A percentile compares a stretch with the other conserved stretches of the same genome.
These are phyloP conservation scores for Cyclanthera cordifolia DNA, from an alignment of 306 rosid genomes.

Conservation along the genomic window DNA sequence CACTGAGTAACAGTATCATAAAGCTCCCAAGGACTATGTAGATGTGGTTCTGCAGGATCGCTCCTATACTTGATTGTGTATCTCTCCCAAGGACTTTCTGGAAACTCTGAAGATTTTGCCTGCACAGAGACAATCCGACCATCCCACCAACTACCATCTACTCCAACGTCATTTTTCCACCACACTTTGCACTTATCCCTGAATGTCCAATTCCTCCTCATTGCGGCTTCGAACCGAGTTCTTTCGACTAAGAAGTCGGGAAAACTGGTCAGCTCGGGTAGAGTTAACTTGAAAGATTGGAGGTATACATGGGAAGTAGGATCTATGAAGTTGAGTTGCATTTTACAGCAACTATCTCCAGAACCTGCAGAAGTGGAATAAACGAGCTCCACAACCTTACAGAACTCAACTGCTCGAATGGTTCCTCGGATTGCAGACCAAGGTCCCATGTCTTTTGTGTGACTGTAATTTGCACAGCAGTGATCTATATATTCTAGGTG, in stretches of 20 bases:
- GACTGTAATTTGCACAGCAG: slow-evolving; percentile 26
- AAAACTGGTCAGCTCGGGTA: slow-evolving; percentile 78
- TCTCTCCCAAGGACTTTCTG: slow-evolving; percentile 94
- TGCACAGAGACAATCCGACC: slow-evolving; percentile 53
- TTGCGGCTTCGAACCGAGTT: slow-evolving; percentile 63
- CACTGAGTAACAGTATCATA: slow-evolving; percentile 54
- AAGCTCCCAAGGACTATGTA: slow-evolving; percentile 99
- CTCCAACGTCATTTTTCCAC: slow-evolving; percentile 82
- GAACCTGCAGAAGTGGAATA: slow-evolving; percentile 79
- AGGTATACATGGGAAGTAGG: slow-evolving; percentile 44
- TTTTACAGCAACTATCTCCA: slow-evolving; percentile 98
- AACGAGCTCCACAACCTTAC: slow-evolving; percentile 54
- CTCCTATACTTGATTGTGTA: slow-evolving; percentile 58
- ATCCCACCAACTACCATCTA: slow-evolving; percentile 89
- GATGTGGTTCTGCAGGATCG: slow-evolving; percentile 52
- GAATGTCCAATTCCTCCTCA: slow-evolving; percentile 72
- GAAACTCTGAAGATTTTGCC: slow-evolving; percentile 63
- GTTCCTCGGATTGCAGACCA: slow-evolving; percentile 52
- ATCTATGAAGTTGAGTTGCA: slow-evolving; percentile 70
- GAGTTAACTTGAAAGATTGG: slow-evolving; percentile 62
- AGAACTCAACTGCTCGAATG: slow-evolving; percentile 66
- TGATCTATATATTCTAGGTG: slow-evolving; percentile 76
- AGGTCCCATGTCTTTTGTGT: slow-evolving; percentile 55
- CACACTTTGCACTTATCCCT: slow-evolving; percentile 96
- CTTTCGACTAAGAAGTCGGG: slow-evolving; percentile 94